phyloP scores from a whole-genome alignment of 306 rosid genomes.

The Coriaria nepalensis region DNA sequence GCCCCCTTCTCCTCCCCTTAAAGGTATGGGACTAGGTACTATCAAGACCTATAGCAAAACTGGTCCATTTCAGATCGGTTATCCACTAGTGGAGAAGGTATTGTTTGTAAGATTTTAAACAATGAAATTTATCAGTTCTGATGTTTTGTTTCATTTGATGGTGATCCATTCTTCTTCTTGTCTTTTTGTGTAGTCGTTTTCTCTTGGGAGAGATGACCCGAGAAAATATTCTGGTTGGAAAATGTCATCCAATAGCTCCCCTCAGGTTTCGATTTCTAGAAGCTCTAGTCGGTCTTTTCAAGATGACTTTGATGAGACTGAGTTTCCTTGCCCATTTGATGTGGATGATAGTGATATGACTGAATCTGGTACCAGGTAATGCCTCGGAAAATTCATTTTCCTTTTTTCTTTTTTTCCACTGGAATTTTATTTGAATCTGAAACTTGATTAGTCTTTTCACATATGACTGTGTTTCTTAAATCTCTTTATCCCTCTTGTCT shows the following conservation, averaged over 20 bases:
- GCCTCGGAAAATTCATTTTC: no score
- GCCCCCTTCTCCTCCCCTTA: constrained; percentile 43
- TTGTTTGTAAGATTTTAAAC: constrained; percentile 4
- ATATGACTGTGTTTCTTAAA: no score
- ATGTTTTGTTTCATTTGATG: constrained; percentile 8
- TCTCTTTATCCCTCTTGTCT: no score
- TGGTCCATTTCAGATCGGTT: constrained; percentile 27
- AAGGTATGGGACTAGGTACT: constrained; percentile 5
- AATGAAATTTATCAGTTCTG: background rate
- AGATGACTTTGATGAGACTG: constrained; percentile 46
- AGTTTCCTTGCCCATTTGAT: constrained; percentile 63
- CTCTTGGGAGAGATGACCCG: constrained; percentile 45
- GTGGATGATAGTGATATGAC: constrained; percentile 56
- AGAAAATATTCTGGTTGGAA: constrained; percentile 39
- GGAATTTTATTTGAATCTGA: no score
- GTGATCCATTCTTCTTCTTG: constrained; percentile 1
- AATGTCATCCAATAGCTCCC: constrained; percentile 40
- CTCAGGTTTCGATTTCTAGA: constrained; percentile 45
- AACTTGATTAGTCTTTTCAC: no score
- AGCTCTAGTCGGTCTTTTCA: constrained; percentile 75
- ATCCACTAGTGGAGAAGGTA: constrained; percentile 55
- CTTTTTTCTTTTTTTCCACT: no score
- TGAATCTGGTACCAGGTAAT: constrained; percentile 74
- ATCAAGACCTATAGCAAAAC: constrained; percentile 14
- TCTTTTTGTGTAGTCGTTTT: constrained; percentile 33